phyloP scores from a whole-genome alignment of 129 eudicot species.

The Cynara cardunculus region DNA sequence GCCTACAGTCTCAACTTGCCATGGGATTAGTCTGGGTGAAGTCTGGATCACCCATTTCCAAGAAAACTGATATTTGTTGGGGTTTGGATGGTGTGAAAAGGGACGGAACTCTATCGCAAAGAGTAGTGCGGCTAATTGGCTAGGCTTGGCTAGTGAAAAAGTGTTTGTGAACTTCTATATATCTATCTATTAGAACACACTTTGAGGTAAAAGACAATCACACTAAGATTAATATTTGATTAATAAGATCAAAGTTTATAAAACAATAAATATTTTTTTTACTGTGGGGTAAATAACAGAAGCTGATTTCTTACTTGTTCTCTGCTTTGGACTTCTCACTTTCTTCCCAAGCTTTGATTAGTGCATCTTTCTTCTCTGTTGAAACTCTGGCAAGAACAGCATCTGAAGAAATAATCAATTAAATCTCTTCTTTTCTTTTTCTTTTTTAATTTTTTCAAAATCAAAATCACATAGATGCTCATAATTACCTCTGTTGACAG shows the following conservation, averaged over 20 bases:
- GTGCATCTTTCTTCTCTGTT: conserved; percentile 71
- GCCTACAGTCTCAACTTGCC: no score
- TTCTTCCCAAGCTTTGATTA: conserved; percentile 98
- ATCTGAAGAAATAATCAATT: conserved; percentile 39
- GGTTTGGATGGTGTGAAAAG: no score
- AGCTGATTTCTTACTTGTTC: conserved; percentile 71
- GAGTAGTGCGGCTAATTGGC: background rate
- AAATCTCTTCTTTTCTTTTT: background rate
- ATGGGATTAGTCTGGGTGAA: no score
- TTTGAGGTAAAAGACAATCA: background rate
- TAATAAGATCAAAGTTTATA: background rate
- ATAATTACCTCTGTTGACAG: conserved; percentile 75
- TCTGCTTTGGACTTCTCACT: conserved; percentile 92
- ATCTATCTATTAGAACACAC: background rate
- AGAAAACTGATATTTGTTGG: no score
- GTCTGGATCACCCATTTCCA: no score
- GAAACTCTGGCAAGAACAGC: conserved; percentile 79
- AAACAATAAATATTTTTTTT: background rate
- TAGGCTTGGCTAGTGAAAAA: no score
- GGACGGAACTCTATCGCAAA: background rate
- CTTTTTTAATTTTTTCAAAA: background rate
- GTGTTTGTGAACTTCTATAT: background rate
- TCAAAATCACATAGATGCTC: background rate
- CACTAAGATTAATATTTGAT: background rate
- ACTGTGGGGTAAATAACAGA: background rate